Percentiles rank a stretch among this genome's conserved stretches.
These are phyloP conservation scores for Leccinum angustisporum DNA, from an alignment of 1,284 basidiomycete species.

Conservation along the genomic window DNA sequence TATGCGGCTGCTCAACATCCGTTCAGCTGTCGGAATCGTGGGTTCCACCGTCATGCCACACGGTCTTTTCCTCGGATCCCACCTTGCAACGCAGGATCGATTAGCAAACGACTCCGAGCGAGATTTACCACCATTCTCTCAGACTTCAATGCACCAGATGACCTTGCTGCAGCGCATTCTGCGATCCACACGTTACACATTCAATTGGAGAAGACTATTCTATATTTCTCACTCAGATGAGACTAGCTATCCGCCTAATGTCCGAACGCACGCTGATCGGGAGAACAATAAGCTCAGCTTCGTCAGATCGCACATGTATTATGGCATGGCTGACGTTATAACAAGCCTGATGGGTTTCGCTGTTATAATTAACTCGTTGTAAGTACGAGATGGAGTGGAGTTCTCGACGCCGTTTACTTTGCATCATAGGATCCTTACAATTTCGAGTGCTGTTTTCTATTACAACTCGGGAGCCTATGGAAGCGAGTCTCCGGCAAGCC, in stretches of 20 bases:
- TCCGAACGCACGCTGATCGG: slow-evolving; percentile 49
- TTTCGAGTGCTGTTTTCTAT: slow-evolving; percentile 75
- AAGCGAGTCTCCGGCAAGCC: slow-evolving; percentile 57
- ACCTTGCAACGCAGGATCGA: slow-evolving; percentile 80
- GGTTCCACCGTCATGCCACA: slow-evolving; percentile 92
- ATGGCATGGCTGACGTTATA: slow-evolving; percentile 71
- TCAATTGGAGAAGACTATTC: slow-evolving; percentile 25
- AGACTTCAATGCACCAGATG: background rate
- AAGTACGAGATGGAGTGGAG: slow-evolving; percentile 2
- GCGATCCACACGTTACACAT: slow-evolving; percentile 6
- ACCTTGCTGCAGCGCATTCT: slow-evolving; percentile 11
- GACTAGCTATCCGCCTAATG: slow-evolving; percentile 21
- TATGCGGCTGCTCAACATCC: slow-evolving; percentile 5
- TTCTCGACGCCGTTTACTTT: background rate
- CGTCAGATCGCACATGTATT: slow-evolving; percentile 74
- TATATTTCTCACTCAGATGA: slow-evolving; percentile 22
- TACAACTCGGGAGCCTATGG: slow-evolving; percentile 43
- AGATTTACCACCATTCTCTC: slow-evolving; percentile 13
- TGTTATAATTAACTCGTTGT: too few relatives aligned
- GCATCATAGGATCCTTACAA: slow-evolving; percentile 59
- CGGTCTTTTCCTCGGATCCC: slow-evolving; percentile 85
- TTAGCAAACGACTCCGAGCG: slow-evolving; percentile 32
- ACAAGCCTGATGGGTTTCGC: slow-evolving; percentile 77
- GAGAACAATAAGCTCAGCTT: slow-evolving; percentile 70
- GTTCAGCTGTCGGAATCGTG: slow-evolving; percentile 74